A percentile compares a stretch with the other conserved stretches of the same genome.
Evolutionary conservation across 225 moss, liverwort and hornwort species (phyloP).

Genomic region (Polytrichum commune): DNA sequence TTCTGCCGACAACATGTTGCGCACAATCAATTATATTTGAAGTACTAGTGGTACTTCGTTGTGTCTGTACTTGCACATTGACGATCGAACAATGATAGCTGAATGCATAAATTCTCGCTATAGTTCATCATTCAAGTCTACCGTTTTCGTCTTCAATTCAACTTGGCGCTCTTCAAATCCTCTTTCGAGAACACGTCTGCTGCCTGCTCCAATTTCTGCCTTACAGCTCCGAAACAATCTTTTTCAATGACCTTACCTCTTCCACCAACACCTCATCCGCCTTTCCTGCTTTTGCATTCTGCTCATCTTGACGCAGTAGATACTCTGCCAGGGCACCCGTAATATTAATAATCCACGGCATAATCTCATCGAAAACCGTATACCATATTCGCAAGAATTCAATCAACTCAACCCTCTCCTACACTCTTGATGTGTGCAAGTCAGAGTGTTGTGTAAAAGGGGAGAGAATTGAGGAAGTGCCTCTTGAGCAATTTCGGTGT

Average conservation of each 20-base stretch:
- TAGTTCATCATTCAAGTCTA: slow-evolving; percentile 55
- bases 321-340: slow-evolving; percentile 45
- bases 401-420: not conserved
- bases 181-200: slow-evolving; percentile 50
- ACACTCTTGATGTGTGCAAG: too few species aligned
- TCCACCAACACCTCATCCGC: slow-evolving; percentile 14
- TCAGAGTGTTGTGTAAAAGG: not conserved
- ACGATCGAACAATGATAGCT: slow-evolving; percentile 65
- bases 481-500: slow-evolving; percentile 59
- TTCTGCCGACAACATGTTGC: too few species aligned
- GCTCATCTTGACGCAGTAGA: too few species aligned
- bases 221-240: slow-evolving; percentile 57
- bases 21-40: too few species aligned
- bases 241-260: slow-evolving; percentile 57
- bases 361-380: too few species aligned
- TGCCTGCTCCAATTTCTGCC: slow-evolving; percentile 58
- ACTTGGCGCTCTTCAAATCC: slow-evolving; percentile 49
- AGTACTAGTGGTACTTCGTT: slow-evolving; percentile 58
- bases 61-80: slow-evolving; percentile 45
- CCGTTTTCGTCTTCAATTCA: slow-evolving; percentile 66
- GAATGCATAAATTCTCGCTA: slow-evolving; percentile 61
- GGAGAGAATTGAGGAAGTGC: slow-evolving; percentile 6
- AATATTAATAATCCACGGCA: not conserved
- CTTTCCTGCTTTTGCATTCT: too few species aligned
- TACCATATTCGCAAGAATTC: too few species aligned